Percentiles rank a stretch among this genome's conserved stretches.
These are phyloP conservation scores for Mycena crocata DNA, from an alignment of 768 basidiomycete genomes.

Conservation along the genomic window DNA sequence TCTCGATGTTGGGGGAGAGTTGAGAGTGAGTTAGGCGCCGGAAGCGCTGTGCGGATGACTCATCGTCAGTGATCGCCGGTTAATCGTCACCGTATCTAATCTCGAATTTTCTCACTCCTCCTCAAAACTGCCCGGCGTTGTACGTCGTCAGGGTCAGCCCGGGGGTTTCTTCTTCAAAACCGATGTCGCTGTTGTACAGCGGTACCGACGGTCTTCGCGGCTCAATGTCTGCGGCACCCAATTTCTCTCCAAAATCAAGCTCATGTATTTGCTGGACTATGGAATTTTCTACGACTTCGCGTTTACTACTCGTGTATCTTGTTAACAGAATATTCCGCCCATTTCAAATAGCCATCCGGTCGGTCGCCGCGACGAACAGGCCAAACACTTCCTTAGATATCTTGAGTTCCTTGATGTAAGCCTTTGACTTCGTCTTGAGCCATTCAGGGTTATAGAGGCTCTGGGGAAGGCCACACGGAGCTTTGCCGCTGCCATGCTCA, in stretches of 20 bases:
- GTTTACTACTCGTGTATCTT: not conserved
- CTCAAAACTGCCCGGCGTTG: not conserved
- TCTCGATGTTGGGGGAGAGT: not conserved
- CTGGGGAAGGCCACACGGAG: constrained; percentile 24
- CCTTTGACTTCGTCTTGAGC: constrained; percentile 13
- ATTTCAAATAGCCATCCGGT: constrained; percentile 20
- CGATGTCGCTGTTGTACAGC: constrained; percentile 2
- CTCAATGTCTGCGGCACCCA: no score
- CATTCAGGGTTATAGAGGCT: constrained; percentile 26
- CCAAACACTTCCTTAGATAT: constrained; percentile 26
- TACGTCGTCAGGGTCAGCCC: not conserved
- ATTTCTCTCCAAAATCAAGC: constrained; percentile 1
- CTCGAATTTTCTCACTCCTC: no score
- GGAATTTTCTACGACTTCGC: not conserved
- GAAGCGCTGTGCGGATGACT: not conserved
- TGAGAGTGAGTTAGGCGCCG: not conserved
- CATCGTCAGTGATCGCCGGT: constrained; percentile 6
- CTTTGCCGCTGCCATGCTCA: not conserved
- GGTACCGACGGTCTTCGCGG: no score
- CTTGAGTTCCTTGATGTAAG: constrained; percentile 19
- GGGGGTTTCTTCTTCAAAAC: not conserved
- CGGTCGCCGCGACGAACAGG: constrained; percentile 24
- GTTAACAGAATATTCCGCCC: not conserved
- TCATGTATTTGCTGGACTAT: constrained; percentile 19
- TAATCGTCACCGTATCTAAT: constrained; percentile 1